A percentile compares a stretch with the other conserved stretches of the same genome.
Conservation (phyloP, 345 rosid genomes). For the Rhizophora apiculata region DNA sequence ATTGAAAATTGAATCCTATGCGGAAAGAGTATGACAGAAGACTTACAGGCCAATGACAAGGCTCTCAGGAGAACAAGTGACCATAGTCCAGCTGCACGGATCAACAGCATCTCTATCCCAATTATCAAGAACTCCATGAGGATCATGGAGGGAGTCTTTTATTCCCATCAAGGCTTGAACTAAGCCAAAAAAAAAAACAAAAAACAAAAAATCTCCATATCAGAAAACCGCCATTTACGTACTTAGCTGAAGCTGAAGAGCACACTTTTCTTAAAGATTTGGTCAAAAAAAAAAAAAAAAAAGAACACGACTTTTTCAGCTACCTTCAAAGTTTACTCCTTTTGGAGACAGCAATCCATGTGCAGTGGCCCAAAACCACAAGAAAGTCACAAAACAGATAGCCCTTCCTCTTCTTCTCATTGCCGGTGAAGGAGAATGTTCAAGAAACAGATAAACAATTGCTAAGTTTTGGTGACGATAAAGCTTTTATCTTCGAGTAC, state of each 20-base stretch:
- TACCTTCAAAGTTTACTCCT: conserved; percentile 94
- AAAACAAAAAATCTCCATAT: conserved; percentile 14
- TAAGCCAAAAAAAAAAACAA: conserved; percentile 9
- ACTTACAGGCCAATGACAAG: conserved; percentile 85
- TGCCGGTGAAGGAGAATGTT: conserved; percentile 32
- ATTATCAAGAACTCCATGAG: conserved; percentile 84
- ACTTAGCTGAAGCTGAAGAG: background rate
- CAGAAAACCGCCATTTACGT: conserved; percentile 13
- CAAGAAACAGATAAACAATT: conserved; percentile 27
- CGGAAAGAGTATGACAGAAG: conserved; percentile 4
- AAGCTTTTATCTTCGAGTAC: conserved; percentile 5
- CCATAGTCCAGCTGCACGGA: conserved; percentile 98
- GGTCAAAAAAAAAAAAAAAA: background rate
- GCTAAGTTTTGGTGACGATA: conserved; percentile 11
- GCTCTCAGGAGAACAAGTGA: conserved; percentile 73
- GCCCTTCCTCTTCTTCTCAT: conserved; percentile 26
- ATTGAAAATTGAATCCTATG: background rate
- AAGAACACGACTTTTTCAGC: background rate
- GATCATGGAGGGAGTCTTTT: conserved; percentile 68
- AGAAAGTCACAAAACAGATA: conserved; percentile 30
- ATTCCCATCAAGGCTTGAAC: conserved; percentile 88
- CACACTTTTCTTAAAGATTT: conserved; percentile 5
- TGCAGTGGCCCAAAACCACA: conserved; percentile 46
- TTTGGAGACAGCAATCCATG: conserved; percentile 69
- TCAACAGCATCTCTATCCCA: conserved; percentile 95